Percentiles rank a stretch among this genome's conserved stretches.
Evolutionary conservation across 192 early-diverging fungal genomes (phyloP).

Genomic region (Coemansia sp.): DNA sequence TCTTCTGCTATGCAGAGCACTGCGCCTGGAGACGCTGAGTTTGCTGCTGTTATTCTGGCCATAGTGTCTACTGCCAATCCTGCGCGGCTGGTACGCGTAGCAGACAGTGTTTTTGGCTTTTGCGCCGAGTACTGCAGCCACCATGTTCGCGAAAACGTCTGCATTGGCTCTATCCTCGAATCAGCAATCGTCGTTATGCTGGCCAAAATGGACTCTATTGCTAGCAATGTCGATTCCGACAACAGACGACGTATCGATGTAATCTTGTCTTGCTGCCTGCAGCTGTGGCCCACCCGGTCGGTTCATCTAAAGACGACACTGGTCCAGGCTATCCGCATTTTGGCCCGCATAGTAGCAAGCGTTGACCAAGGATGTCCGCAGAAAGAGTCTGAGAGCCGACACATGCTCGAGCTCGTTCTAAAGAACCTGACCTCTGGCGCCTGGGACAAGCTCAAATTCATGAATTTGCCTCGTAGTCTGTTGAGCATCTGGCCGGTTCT

Average conservation of each 20-base stretch:
- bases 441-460: slow-evolving; percentile 49
- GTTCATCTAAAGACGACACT: slow-evolving; percentile 19
- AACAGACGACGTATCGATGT: slow-evolving; percentile 9
- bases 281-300: slow-evolving; percentile 47
- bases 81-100: slow-evolving; percentile 13
- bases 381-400: slow-evolving; percentile 9
- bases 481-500: slow-evolving; percentile 34
- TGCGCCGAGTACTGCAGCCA: slow-evolving; percentile 42
- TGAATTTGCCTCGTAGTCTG: slow-evolving; percentile 39
- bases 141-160: slow-evolving; percentile 38
- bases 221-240: neutral
- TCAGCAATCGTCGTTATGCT: slow-evolving; percentile 28
- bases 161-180: slow-evolving; percentile 25
- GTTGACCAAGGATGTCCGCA: neutral
- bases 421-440: slow-evolving; percentile 35
- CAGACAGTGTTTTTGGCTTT: slow-evolving; percentile 30
- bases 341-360: slow-evolving; percentile 24
- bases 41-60: slow-evolving; percentile 24
- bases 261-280: slow-evolving; percentile 28
- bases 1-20: slow-evolving; percentile 9
- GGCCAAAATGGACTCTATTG: slow-evolving; percentile 18
- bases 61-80: slow-evolving; percentile 33
- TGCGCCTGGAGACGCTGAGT: slow-evolving; percentile 33
- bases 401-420: slow-evolving; percentile 33
- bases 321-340: slow-evolving; percentile 37